Conservation (phyloP, 1,139 yeast species). For the Geotrichum histeridarum region DNA sequence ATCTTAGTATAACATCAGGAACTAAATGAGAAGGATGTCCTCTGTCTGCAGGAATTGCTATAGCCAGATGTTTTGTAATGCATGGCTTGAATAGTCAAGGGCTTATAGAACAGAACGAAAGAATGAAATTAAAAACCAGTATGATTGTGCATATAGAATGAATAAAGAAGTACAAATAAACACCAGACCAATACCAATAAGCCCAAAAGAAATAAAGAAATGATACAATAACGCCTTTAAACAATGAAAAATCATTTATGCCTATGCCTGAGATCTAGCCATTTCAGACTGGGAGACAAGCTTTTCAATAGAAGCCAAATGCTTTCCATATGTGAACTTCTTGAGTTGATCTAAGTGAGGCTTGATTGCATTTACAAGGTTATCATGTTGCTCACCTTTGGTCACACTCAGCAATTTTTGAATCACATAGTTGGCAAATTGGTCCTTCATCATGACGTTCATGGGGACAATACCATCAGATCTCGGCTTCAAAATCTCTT, state of each 20-base stretch:
- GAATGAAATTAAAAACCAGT: background rate
- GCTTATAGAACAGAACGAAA: too few species aligned
- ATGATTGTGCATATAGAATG: background rate
- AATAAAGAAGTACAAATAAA: background rate
- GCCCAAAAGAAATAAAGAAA: background rate
- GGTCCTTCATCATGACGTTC: slow-evolving; percentile 88
- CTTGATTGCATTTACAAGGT: slow-evolving; percentile 37
- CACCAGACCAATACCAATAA: background rate
- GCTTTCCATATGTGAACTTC: slow-evolving; percentile 59
- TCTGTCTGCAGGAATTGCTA: background rate
- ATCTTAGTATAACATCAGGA: too few species aligned
- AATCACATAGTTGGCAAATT: slow-evolving; percentile 93
- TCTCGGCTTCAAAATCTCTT: slow-evolving; percentile 54
- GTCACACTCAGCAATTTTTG: slow-evolving; percentile 88
- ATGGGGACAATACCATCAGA: slow-evolving; percentile 34
- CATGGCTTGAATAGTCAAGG: too few species aligned
- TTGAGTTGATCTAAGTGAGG: slow-evolving; percentile 41
- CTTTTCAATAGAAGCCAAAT: slow-evolving; percentile 80
- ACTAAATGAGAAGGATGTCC: background rate
- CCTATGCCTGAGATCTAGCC: background rate
- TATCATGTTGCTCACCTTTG: slow-evolving; percentile 48
- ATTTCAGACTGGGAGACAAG: slow-evolving; percentile 40
- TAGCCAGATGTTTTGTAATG: too few species aligned
- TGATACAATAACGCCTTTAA: background rate
- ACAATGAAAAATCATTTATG: too few species aligned